These are phyloP conservation scores for Annulohypoxylon bovei DNA, from an alignment of 495 filamentous ascomycete species.

Conservation along the genomic window DNA sequence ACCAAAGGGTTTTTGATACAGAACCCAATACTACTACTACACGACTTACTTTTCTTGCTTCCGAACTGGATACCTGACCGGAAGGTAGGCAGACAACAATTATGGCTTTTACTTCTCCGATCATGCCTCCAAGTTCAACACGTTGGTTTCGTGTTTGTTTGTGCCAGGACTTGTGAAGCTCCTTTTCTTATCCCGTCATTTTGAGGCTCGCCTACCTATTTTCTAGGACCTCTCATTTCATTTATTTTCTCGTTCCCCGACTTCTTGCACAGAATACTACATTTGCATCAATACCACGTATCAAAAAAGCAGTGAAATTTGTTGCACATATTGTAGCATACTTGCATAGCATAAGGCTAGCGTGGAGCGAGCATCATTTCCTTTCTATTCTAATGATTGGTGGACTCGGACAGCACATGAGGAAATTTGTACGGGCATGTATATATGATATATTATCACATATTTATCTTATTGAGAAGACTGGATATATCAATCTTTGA, in stretches of 20 bases:
- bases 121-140: not conserved
- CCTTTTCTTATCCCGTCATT: not conserved
- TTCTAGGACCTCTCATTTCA: not conserved
- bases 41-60: slow-evolving; percentile 10
- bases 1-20: not conserved
- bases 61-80: slow-evolving; percentile 17
- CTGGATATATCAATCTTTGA: slow-evolving; percentile 6
- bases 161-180: not conserved
- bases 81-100: slow-evolving; percentile 23
- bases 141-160: not conserved
- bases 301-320: slow-evolving; percentile 8
- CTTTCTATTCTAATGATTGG: not conserved
- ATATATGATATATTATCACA: slow-evolving; percentile 6
- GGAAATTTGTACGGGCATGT: slow-evolving; percentile 7
- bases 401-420: not conserved
- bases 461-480: slow-evolving; percentile 1
- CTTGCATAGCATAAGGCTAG: slow-evolving; percentile 30
- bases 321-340: slow-evolving; percentile 17
- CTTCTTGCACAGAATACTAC: slow-evolving; percentile 15
- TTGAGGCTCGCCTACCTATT: not conserved
- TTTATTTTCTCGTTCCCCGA: not conserved
- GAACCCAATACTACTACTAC: not conserved
- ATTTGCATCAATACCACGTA: slow-evolving; percentile 21
- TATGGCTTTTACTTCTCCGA: slow-evolving; percentile 8
- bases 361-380: slow-evolving; percentile 32